Conservation (phyloP, 2,329 filamentous ascomycete genomes). For the Curvularia lunata region DNA sequence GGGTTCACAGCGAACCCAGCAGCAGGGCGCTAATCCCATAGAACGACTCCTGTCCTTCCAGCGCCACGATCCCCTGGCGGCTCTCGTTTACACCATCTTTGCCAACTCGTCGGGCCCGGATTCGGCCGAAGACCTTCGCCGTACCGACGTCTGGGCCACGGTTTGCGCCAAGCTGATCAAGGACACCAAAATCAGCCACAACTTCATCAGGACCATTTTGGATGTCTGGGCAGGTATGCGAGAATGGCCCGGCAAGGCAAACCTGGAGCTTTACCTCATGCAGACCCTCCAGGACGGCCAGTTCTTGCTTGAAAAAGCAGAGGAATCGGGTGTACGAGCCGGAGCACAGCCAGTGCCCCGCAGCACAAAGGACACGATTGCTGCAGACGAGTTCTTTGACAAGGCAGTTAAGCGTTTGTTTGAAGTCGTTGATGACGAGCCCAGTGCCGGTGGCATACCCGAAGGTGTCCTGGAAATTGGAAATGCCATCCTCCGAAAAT, state of each 20-base stretch:
- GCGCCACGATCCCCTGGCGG: constrained; percentile 82
- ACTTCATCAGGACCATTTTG: constrained; percentile 81
- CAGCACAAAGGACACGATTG: constrained; percentile 78
- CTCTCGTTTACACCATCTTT: constrained; percentile 86
- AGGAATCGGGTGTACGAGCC: constrained; percentile 73
- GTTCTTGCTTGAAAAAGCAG: constrained; percentile 84
- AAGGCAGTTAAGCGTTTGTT: constrained; percentile 81
- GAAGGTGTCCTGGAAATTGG: constrained; percentile 83
- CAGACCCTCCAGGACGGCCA: constrained; percentile 91
- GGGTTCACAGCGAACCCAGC: constrained; percentile 56
- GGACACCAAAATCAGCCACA: constrained; percentile 74
- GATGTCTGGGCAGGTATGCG: constrained; percentile 87
- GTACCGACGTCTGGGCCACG: constrained; percentile 87
- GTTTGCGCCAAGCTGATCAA: constrained; percentile 83
- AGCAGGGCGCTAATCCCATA: constrained; percentile 68
- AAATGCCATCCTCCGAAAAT: constrained; percentile 78
- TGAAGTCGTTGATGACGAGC: constrained; percentile 80
- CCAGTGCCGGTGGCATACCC: constrained; percentile 81
- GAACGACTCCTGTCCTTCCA: constrained; percentile 88
- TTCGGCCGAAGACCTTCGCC: constrained; percentile 78
- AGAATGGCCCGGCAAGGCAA: constrained; percentile 87
- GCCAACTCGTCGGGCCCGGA: constrained; percentile 83
- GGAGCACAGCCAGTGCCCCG: constrained; percentile 74
- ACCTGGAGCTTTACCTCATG: constrained; percentile 94
- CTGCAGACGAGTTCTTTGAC: constrained; percentile 87